These are phyloP conservation scores for Lipomyces orientalis DNA, from an alignment of 805 yeast species.

Conservation along the genomic window DNA sequence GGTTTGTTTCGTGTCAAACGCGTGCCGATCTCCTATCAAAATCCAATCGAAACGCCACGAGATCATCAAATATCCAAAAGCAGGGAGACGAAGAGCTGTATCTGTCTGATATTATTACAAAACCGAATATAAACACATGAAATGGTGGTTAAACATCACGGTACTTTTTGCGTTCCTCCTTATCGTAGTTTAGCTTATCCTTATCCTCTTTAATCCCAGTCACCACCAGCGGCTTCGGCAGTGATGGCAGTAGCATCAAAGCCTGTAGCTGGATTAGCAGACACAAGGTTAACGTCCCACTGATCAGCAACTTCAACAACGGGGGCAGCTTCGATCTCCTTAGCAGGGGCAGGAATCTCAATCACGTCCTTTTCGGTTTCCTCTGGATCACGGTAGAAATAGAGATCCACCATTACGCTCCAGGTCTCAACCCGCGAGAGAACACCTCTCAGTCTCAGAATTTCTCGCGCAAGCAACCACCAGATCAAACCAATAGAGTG, in stretches of 20 bases:
- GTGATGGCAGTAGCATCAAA: slow-evolving; percentile 55
- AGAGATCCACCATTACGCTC: slow-evolving; percentile 99
- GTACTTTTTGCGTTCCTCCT: slow-evolving; percentile 2
- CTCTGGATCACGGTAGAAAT: slow-evolving; percentile 99
- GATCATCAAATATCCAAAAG: neutral
- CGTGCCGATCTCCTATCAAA: neutral
- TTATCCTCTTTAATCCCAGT: slow-evolving; percentile 31
- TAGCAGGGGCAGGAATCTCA: slow-evolving; percentile 66
- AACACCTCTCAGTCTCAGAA: slow-evolving; percentile 97
- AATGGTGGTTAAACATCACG: neutral
- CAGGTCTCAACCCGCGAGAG: slow-evolving; percentile 95
- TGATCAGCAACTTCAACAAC: slow-evolving; percentile 68
- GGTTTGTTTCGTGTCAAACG: neutral
- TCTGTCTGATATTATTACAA: slow-evolving; percentile 2
- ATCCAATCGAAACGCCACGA: neutral
- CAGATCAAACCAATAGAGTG: slow-evolving; percentile 99
- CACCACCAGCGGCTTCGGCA: slow-evolving; percentile 38
- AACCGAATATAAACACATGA: slow-evolving; percentile 1
- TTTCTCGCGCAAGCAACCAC: slow-evolving; percentile 99
- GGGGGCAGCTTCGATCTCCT: slow-evolving; percentile 69
- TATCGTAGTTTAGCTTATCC: neutral
- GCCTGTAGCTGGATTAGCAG: slow-evolving; percentile 64
- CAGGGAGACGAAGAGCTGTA: neutral
- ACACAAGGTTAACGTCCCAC: slow-evolving; percentile 49
- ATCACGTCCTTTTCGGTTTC: slow-evolving; percentile 84